phyloP scores from a whole-genome alignment of 495 filamentous ascomycete species.

The Penicillium goetzii region DNA sequence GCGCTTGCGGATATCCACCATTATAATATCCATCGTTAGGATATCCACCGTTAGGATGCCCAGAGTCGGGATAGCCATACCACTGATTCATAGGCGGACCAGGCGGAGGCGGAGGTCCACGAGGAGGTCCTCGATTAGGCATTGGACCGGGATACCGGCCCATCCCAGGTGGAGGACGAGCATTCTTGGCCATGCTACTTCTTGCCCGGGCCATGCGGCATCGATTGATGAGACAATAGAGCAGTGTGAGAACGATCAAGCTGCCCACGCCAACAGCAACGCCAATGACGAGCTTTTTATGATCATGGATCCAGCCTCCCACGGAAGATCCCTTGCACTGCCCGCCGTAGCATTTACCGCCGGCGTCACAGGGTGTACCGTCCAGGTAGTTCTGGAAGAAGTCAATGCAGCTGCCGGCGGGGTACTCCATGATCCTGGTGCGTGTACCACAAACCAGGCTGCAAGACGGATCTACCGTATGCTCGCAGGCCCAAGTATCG shows the following conservation, averaged over 20 bases:
- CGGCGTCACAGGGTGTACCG: constrained; percentile 83
- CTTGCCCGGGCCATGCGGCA: constrained; percentile 46
- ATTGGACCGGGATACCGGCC: constrained; percentile 30
- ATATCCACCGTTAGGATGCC: no score
- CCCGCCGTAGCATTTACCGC: constrained; percentile 78
- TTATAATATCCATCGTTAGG: constrained; percentile 14
- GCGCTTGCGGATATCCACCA: constrained; percentile 32
- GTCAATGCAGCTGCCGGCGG: constrained; percentile 55
- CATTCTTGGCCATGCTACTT: constrained; percentile 34
- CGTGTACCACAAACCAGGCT: constrained; percentile 75
- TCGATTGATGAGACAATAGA: constrained; percentile 60
- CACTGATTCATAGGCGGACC: no score
- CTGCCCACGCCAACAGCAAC: constrained; percentile 68
- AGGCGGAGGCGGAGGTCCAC: constrained; percentile 5
- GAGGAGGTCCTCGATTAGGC: constrained; percentile 16
- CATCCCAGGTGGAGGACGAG: constrained; percentile 23
- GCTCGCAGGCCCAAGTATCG: constrained; percentile 81
- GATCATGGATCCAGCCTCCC: constrained; percentile 67
- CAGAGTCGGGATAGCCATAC: no score
- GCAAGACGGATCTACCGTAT: constrained; percentile 59
- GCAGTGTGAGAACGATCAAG: constrained; percentile 63
- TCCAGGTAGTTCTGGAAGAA: constrained; percentile 93
- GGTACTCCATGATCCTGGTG: constrained; percentile 56
- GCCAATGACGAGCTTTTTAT: constrained; percentile 78
- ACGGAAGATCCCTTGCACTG: constrained; percentile 67